Base-by-base conservation (phyloP, 352 stramenopile species). In the Globisporangium okanoganense region DNA sequence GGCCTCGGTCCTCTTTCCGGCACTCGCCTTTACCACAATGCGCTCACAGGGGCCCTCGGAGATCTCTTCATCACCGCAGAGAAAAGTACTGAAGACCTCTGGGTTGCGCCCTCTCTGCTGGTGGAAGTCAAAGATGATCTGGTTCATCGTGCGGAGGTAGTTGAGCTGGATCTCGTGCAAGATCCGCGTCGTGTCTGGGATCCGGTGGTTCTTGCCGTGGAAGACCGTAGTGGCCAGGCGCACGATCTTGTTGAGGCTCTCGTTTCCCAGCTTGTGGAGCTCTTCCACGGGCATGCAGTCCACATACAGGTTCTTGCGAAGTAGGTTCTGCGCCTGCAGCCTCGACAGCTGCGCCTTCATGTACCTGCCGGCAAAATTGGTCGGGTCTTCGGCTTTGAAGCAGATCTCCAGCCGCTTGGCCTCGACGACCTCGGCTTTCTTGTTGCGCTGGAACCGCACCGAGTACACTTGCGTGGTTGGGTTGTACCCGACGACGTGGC, bases 131-230 rank as follows among this genome's bases (percentile, higher is more conserved):
- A 98, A 91, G 3, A 97, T 75, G 33, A 98, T 92, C 56, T 84
- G 85, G 72, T 96, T 96, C 88, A 98, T 97, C 8, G 90, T 90
- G 12, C 94, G 85, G 41, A 97, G 65, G 66, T 96, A 98, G 54
- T 96, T 90, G 0, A 96, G 71, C 64, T 95, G 91, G 45, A 97
- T 90, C 63, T 98, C 88, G 22, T 93, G 75, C 13, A 97, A 56
- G 14, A 97, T 70, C 0, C 73, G 79, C 16, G 83, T 80, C 3
- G 87, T 92, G 48, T 95, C 85, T 2, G 85, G 85, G 24, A 89
- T 78, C 0, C 79, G 77, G 57, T 80, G 58, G 16, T 70, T 82
- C 48, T 90, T 92, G 20, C 78, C 69, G n/a, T 88, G 78, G 62
- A 94, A 92, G 12, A 83, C 62, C 1, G 70, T 52, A 0, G 82